These are phyloP conservation scores for Elaeis oleifera DNA, from an alignment of 202 grass and related monocot genomes.

Conservation along the genomic window DNA sequence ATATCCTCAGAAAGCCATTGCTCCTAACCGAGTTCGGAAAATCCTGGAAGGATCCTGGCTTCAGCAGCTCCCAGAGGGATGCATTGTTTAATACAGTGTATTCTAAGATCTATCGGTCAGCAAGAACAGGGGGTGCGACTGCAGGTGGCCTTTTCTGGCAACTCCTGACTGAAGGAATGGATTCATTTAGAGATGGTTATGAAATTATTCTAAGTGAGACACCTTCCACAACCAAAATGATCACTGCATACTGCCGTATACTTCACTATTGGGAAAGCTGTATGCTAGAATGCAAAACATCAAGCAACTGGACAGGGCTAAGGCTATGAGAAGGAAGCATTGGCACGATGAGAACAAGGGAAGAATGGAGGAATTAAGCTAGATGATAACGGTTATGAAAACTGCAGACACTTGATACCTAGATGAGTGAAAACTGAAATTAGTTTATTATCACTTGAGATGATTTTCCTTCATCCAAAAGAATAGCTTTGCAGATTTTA, in stretches of 20 bases:
- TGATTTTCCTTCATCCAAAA: conserved; percentile 82
- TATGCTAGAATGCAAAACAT: conserved; percentile 22
- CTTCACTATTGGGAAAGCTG: conserved; percentile 43
- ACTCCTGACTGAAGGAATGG: conserved; percentile 70
- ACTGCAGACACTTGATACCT: too few relatives aligned
- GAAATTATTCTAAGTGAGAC: conserved; percentile 55
- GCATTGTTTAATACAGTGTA: conserved; percentile 55
- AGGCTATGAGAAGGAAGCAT: conserved; percentile 22
- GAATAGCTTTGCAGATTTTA: neutral
- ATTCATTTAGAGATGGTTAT: conserved; percentile 77
- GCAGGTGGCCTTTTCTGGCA: conserved; percentile 91
- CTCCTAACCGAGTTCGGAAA: conserved; percentile 81
- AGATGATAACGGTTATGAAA: too few relatives aligned
- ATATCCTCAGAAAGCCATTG: conserved; percentile 56
- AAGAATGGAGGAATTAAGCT: conserved; percentile 1
- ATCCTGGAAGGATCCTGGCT: conserved; percentile 59
- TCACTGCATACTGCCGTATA: conserved; percentile 43
- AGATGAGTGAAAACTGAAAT: too few relatives aligned
- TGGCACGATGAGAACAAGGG: conserved; percentile 14
- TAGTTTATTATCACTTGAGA: conserved; percentile 37
- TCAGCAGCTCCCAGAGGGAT: conserved; percentile 45
- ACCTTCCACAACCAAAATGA: conserved; percentile 62
- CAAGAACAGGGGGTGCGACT: conserved; percentile 32
- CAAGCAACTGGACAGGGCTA: conserved; percentile 9
- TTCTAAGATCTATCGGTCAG: conserved; percentile 62